These are phyloP conservation scores for Hanseniaspora nectarophila DNA, from an alignment of 805 yeast genomes.

Conservation along the genomic window DNA sequence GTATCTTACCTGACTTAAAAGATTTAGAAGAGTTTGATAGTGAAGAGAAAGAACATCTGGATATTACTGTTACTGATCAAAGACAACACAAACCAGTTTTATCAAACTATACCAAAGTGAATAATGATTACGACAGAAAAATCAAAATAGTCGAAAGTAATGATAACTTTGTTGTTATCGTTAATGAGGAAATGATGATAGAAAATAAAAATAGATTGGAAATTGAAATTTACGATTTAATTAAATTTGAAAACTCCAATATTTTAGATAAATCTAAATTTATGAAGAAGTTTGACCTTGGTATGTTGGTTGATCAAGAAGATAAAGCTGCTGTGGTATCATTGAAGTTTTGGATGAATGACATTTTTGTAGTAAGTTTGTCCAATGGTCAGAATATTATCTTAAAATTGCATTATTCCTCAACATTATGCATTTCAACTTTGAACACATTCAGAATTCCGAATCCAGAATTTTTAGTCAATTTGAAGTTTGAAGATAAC, in stretches of 20 bases:
- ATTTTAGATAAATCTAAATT: background rate
- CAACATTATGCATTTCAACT: background rate
- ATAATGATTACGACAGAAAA: background rate
- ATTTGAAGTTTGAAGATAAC: background rate
- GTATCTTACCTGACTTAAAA: background rate
- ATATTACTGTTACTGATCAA: background rate
- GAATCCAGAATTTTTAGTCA: background rate
- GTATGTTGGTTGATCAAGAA: background rate
- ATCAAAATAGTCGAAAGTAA: background rate
- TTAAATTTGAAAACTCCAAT: background rate
- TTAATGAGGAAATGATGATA: background rate
- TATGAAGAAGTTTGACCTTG: background rate
- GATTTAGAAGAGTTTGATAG: background rate
- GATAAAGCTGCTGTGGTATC: background rate
- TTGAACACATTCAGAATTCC: background rate
- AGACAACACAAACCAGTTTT: background rate
- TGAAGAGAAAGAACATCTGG: background rate
- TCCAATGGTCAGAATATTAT: background rate
- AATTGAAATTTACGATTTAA: background rate
- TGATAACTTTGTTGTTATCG: background rate
- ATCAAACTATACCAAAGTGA: background rate
- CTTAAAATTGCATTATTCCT: background rate
- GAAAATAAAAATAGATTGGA: background rate
- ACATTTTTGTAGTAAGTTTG: background rate
- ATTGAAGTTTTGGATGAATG: slow-evolving; percentile 11